Evolutionary conservation across 352 stramenopile species (phyloP).

Genomic region (Phytophthora fragariaefolia): DNA sequence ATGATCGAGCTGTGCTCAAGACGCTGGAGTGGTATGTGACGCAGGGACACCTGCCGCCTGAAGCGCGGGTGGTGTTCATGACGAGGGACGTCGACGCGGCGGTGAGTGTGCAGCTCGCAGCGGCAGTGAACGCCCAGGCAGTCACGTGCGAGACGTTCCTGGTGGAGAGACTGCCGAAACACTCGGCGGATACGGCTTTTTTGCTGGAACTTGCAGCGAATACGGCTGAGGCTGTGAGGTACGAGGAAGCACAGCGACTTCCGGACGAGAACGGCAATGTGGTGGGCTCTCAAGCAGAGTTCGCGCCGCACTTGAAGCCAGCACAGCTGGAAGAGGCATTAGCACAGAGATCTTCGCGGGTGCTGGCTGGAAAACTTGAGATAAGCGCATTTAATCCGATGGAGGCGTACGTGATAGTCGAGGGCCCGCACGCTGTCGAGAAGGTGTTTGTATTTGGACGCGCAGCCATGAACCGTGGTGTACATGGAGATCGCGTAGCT

Average conservation of each 20-base stretch:
- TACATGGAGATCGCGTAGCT: slow-evolving; percentile 97
- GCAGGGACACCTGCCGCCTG: slow-evolving; percentile 41
- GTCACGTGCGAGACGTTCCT: slow-evolving; percentile 70
- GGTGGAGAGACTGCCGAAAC: slow-evolving; percentile 38
- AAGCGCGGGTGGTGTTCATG: slow-evolving; percentile 63
- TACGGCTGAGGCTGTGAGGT: slow-evolving; percentile 61
- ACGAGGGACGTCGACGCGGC: slow-evolving; percentile 54
- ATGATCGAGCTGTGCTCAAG: slow-evolving; percentile 59
- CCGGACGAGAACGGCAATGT: slow-evolving; percentile 36
- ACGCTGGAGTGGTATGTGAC: slow-evolving; percentile 70
- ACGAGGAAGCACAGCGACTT: slow-evolving; percentile 48
- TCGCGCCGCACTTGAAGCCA: slow-evolving; percentile 54
- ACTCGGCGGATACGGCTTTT: slow-evolving; percentile 43
- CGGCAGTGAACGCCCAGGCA: slow-evolving; percentile 50
- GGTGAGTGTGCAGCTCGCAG: slow-evolving; percentile 47
- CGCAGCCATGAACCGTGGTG: slow-evolving; percentile 95
- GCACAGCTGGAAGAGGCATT: slow-evolving; percentile 50
- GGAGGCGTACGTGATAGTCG: slow-evolving; percentile 75
- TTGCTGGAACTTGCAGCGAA: slow-evolving; percentile 66
- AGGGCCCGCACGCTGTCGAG: slow-evolving; percentile 47
- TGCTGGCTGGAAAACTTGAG: slow-evolving; percentile 64
- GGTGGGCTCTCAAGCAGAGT: slow-evolving; percentile 41
- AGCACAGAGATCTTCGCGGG: slow-evolving; percentile 24
- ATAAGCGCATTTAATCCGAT: slow-evolving; percentile 78
- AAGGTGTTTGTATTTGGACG: slow-evolving; percentile 79